phyloP scores from a whole-genome alignment of 495 filamentous ascomycete species.

The Penicillium atrosanguineum region DNA sequence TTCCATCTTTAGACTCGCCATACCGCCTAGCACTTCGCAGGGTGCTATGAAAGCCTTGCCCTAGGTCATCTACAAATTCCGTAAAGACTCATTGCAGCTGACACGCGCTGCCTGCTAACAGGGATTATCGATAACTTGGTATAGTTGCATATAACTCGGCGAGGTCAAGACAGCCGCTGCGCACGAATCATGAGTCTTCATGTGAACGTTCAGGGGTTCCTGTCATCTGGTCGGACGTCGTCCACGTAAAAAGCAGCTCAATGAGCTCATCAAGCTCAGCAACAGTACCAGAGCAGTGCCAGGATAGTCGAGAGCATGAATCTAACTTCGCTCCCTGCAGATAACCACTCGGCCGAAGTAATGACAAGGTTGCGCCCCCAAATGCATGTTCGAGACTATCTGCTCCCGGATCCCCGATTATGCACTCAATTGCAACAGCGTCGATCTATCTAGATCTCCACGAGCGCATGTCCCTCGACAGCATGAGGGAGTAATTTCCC shows the following conservation, averaged over 20 bases:
- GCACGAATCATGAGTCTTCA: not conserved
- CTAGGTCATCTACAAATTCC: not conserved
- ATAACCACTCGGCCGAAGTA: not conserved
- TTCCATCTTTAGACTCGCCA: not conserved
- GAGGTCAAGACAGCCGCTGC: not conserved
- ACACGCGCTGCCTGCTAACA: not conserved
- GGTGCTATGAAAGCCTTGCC: not conserved
- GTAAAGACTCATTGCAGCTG: not conserved
- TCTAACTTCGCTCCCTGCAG: not conserved
- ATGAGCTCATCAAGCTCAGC: not conserved
- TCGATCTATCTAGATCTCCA: slow-evolving; percentile 20
- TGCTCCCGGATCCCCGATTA: slow-evolving; percentile 13
- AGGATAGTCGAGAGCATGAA: not conserved
- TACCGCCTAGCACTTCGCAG: no score
- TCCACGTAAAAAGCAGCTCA: not conserved
- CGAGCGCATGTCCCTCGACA: not conserved
- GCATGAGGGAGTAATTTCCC: slow-evolving; percentile 16
- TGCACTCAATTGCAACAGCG: slow-evolving; percentile 15
- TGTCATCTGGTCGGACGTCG: slow-evolving; percentile 1
- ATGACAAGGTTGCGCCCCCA: slow-evolving; percentile 14
- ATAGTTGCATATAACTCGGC: not conserved
- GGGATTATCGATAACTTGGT: not conserved
- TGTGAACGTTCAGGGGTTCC: slow-evolving; percentile 1
- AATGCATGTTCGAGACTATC: slow-evolving; percentile 4
- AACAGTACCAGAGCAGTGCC: not conserved